Percentiles rank a stretch among this genome's conserved stretches.
phyloP scores from a whole-genome alignment of 2,329 filamentous ascomycete species.

The Coniochaeta sp. region DNA sequence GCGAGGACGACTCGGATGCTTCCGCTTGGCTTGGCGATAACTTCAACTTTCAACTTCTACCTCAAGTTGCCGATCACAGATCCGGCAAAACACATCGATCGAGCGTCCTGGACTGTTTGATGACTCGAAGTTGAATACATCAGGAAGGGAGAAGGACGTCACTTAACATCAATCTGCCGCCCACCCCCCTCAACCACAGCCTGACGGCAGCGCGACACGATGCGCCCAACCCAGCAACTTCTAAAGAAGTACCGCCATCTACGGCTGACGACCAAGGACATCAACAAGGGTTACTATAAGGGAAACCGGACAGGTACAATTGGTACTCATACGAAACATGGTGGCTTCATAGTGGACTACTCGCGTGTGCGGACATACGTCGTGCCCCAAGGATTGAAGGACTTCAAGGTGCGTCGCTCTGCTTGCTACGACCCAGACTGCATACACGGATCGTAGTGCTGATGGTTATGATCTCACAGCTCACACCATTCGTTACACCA shows the following conservation, averaged over 20 bases:
- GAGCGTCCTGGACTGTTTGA: neutral
- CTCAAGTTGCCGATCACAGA: neutral
- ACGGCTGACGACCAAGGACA: constrained; percentile 83
- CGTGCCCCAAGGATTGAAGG: constrained; percentile 58
- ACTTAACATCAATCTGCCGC: neutral
- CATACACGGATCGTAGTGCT: constrained; percentile 3
- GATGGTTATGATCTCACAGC: constrained; percentile 36
- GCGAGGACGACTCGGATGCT: neutral
- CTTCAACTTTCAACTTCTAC: neutral
- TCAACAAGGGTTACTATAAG: constrained; percentile 95
- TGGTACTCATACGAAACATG: constrained; percentile 76
- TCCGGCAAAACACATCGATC: neutral
- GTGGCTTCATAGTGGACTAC: constrained; percentile 79
- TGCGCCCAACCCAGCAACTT: constrained; percentile 64
- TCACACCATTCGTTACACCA: constrained; percentile 71
- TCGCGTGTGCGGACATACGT: constrained; percentile 86
- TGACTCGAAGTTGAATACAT: neutral
- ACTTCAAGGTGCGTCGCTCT: constrained; percentile 56
- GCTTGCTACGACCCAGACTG: neutral
- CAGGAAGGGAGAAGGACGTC: neutral
- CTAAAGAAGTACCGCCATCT: constrained; percentile 65
- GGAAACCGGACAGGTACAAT: constrained; percentile 84
- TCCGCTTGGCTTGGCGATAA: neutral
- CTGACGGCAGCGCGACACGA: constrained; percentile 25
- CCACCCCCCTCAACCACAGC: neutral